Conservation (phyloP, 495 filamentous ascomycete genomes). For the Chaetomium cochliodes region DNA sequence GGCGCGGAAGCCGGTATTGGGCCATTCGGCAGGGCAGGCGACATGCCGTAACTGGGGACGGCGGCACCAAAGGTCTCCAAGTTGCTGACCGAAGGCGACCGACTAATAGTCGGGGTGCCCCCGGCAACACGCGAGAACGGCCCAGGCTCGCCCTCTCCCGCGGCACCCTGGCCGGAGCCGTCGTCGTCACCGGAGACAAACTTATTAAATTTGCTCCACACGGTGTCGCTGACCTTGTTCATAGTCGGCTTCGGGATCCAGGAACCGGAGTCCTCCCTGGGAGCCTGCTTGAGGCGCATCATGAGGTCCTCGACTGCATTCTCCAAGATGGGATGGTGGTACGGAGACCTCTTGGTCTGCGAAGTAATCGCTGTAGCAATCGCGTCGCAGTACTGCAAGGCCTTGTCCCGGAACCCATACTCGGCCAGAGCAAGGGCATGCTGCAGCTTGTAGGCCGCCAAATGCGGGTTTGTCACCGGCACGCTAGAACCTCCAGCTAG, state of each 20-base stretch:
- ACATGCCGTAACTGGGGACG: constrained; percentile 37
- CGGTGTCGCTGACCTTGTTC: constrained; percentile 83
- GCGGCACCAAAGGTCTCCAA: constrained; percentile 61
- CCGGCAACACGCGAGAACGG: constrained; percentile 79
- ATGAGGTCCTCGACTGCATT: constrained; percentile 77
- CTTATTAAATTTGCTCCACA: constrained; percentile 89
- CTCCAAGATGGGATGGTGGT: constrained; percentile 74
- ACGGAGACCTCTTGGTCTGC: constrained; percentile 77
- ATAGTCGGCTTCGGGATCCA: constrained; percentile 95
- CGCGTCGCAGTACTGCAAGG: constrained; percentile 85
- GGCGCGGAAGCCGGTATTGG: constrained; percentile 32
- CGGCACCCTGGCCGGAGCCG: constrained; percentile 56
- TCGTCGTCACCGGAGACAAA: constrained; percentile 92
- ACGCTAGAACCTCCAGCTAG: constrained; percentile 55
- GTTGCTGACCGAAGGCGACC: constrained; percentile 72
- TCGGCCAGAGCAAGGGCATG: constrained; percentile 83
- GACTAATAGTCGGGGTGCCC: constrained; percentile 78
- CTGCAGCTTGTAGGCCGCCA: constrained; percentile 84
- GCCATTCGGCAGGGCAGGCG: constrained; percentile 33
- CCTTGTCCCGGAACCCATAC: constrained; percentile 74
- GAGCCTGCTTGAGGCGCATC: constrained; percentile 77
- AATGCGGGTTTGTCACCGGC: constrained; percentile 68
- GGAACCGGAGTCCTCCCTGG: constrained; percentile 62
- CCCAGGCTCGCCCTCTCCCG: constrained; percentile 62
- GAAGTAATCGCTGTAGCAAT: constrained; percentile 77